Base-by-base conservation (phyloP, 345 rosid genomes). In the Zanthoxylum bungeanum region DNA sequence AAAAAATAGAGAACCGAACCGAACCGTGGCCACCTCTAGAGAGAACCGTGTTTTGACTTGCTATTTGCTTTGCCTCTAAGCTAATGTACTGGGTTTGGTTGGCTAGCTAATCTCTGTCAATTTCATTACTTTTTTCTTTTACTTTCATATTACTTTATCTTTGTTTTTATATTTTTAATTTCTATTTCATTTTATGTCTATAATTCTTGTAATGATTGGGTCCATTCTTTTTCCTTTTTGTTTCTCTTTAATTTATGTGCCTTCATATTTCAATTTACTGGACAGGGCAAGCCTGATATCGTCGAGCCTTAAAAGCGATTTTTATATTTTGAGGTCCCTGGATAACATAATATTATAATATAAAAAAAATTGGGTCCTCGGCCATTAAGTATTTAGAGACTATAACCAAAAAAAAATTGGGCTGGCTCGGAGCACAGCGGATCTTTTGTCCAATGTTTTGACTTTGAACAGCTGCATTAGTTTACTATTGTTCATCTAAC, bases 21-120 rank as follows among this genome's bases (percentile, higher is more conserved):
- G n/a, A n/a, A n/a, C n/a, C n/a, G n/a, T n/a, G n/a, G n/a, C n/a
- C 6, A 34, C n/a, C n/a, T n/a, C n/a, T n/a, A 66, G 9, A 42
- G 64, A 46, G 55, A 59, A 44, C 1, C 21, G 22, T 44, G 19
- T 30, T 60, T 14, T 21, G 55, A 58, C 21, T 56, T 56, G n/a
- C 12, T 3, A 33, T 58, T n/a, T 44, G 51, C 73, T 70, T 70
- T 19, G 6, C 65, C 61, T 30, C n/a, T 58, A 44, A 42, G 73
- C 44, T n/a, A 21, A 21, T 57, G 46, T 47, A 31, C 65, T 31
- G 73, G 46, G 44, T 70, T 33, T 58, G 66, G 53, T 59, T 60
- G 58, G 58, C 58, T 22, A 58, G 44, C 66, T 24, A 61, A 47
- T 59, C 58, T 27, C 64, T 31, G 8, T 69, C 72, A 47, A 3